Evolutionary conservation across 192 early-diverging fungal genomes (phyloP).

Genomic region (Podila verticillata): DNA sequence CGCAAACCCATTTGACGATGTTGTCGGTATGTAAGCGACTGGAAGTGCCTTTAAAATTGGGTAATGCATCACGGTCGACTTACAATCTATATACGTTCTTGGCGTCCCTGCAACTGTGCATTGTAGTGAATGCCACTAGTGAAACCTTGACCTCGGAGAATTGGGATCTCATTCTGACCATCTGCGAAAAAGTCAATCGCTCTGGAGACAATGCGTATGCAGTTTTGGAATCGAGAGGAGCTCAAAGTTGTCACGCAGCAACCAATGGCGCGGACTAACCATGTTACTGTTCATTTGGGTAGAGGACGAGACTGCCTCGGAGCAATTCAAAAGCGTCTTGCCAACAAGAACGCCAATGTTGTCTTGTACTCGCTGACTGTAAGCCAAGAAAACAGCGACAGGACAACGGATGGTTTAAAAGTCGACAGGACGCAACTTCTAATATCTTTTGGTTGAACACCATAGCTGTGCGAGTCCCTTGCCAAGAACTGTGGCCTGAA

Average conservation of each 20-base stretch:
- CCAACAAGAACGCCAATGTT: slow-evolving; percentile 85
- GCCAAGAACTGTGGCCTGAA: slow-evolving; percentile 89
- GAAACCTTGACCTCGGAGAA: slow-evolving; percentile 94
- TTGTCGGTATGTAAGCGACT: slow-evolving; percentile 55
- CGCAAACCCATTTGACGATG: slow-evolving; percentile 63
- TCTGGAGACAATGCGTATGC: slow-evolving; percentile 59
- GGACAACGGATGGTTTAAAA: not conserved
- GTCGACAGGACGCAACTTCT: not conserved
- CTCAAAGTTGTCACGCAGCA: not conserved
- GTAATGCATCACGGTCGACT: too few species aligned
- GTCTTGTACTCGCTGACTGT: slow-evolving; percentile 74
- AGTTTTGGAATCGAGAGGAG: not conserved
- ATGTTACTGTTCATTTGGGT: slow-evolving; percentile 1
- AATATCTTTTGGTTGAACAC: not conserved
- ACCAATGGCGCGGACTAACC: not conserved
- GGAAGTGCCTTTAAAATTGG: too few species aligned
- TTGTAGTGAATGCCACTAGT: slow-evolving; percentile 83
- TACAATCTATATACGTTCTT: not conserved
- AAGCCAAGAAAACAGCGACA: slow-evolving; percentile 3
- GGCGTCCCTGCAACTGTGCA: not conserved
- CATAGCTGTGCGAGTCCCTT: slow-evolving; percentile 83
- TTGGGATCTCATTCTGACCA: slow-evolving; percentile 84
- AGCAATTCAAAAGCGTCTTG: slow-evolving; percentile 75
- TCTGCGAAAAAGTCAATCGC: slow-evolving; percentile 73
- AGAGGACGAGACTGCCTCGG: slow-evolving; percentile 77